A percentile compares a stretch with the other conserved stretches of the same genome.
phyloP scores from a whole-genome alignment of 202 grass and related monocot genomes.

The Dendrocalamus latiflorus region DNA sequence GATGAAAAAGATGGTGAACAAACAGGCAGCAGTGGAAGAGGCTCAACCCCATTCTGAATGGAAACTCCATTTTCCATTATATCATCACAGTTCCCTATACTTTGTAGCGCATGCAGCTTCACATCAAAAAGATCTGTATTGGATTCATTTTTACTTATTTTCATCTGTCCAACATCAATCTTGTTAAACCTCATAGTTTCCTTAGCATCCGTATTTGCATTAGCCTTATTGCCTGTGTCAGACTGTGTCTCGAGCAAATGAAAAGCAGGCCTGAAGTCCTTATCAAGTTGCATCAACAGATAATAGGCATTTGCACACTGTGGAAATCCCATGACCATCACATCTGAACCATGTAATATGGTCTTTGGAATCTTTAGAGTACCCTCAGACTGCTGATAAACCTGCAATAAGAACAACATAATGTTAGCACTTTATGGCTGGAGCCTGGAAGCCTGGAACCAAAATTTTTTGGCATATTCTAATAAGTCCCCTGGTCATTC shows the following conservation, averaged over 20 bases:
- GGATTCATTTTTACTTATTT: slow-evolving; percentile 57
- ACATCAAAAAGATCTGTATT: slow-evolving; percentile 55
- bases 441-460: too few relatives aligned
- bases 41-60: slow-evolving; percentile 39
- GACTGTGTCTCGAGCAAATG: too few relatives aligned
- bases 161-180: slow-evolving; percentile 72
- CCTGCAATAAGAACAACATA: slow-evolving; percentile 49
- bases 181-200: slow-evolving; percentile 51
- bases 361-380: slow-evolving; percentile 65
- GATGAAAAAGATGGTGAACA: slow-evolving; percentile 84
- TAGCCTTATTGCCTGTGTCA: slow-evolving; percentile 42
- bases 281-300: too few relatives aligned
- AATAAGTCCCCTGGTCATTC: background rate
- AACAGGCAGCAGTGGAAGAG: slow-evolving; percentile 45
- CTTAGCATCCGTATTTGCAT: slow-evolving; percentile 56
- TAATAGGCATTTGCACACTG: too few relatives aligned
- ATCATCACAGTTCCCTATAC: slow-evolving; percentile 36
- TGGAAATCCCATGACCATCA: too few relatives aligned
- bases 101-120: slow-evolving; percentile 59
- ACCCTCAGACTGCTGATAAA: slow-evolving; percentile 66
- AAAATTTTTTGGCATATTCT: background rate
- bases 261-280: too few relatives aligned
- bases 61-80: slow-evolving; percentile 47
- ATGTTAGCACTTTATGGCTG: background rate
- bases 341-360: slow-evolving; percentile 67